A percentile compares a stretch with the other conserved stretches of the same genome.
Conservation (phyloP, 352 stramenopile species). For the Saprolegnia parasitica region DNA sequence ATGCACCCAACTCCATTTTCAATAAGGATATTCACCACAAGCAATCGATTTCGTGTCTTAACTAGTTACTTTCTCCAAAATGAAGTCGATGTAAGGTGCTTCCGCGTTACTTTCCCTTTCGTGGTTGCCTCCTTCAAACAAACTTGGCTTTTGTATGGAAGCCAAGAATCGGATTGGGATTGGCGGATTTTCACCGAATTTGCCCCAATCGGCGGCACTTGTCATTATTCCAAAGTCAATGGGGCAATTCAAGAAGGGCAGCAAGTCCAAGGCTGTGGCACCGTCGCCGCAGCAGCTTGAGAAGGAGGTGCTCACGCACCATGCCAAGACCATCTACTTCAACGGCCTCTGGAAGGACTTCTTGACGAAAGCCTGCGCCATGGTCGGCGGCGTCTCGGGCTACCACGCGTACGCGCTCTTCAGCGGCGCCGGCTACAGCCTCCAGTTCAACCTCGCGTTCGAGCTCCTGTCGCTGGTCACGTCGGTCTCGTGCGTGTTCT, state of each 20-base stretch:
- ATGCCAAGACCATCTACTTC: constrained; percentile 81
- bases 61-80: too few relatives aligned
- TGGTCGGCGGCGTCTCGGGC: constrained; percentile 62
- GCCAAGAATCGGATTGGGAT: not conserved
- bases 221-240: not conserved
- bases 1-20: too few relatives aligned
- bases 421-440: constrained; percentile 35
- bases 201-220: not conserved
- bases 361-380: constrained; percentile 62
- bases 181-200: not conserved
- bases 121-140: too few relatives aligned
- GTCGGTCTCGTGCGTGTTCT: constrained; percentile 48
- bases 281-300: constrained; percentile 41
- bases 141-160: too few relatives aligned
- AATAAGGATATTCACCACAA: too few relatives aligned
- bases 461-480: constrained; percentile 60
- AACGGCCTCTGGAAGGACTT: constrained; percentile 83
- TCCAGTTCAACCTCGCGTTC: constrained; percentile 58
- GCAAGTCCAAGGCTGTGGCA: constrained; percentile 18
- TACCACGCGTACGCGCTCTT: constrained; percentile 60
- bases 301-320: constrained; percentile 69
- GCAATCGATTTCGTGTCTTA: too few relatives aligned
- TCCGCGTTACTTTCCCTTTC: too few relatives aligned
- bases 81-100: too few relatives aligned
- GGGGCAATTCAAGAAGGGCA: constrained; percentile 13